Percentiles rank a stretch among this genome's conserved stretches.
phyloP scores from a whole-genome alignment of 139 green algal species.

The Coccomyxa sp. region DNA sequence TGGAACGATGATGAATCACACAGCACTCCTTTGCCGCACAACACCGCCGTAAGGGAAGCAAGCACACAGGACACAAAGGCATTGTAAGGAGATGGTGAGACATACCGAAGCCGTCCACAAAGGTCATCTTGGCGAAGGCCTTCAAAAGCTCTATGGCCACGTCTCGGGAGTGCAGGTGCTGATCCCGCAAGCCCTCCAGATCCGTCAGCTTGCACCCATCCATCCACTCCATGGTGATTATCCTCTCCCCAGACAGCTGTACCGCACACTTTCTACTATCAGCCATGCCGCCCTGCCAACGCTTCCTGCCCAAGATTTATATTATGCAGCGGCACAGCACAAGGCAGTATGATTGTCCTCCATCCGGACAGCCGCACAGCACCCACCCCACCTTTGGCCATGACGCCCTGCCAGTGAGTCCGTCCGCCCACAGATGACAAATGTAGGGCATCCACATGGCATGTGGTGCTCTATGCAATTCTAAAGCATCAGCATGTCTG shows the following conservation, averaged over 20 bases:
- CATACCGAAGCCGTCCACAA: conserved; percentile 64
- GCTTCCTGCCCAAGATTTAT: neutral
- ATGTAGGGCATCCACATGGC: too few relatives aligned
- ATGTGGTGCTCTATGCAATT: too few relatives aligned
- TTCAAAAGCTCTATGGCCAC: conserved; percentile 72
- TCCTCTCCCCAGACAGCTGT: conserved; percentile 44
- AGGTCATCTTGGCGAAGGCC: conserved; percentile 82
- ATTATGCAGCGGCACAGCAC: neutral
- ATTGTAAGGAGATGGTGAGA: too few relatives aligned
- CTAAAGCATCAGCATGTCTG: too few relatives aligned
- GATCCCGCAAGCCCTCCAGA: conserved; percentile 29
- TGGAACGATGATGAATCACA: neutral
- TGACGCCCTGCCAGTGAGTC: too few relatives aligned
- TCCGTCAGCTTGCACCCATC: conserved; percentile 58
- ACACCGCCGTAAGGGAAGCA: too few relatives aligned
- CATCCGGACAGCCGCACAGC: neutral
- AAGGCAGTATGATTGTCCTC: neutral
- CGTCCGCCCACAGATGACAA: too few relatives aligned
- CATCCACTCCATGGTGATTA: conserved; percentile 80
- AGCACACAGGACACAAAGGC: too few relatives aligned
- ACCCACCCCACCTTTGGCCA: neutral
- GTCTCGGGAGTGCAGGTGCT: conserved; percentile 12
- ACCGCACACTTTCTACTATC: neutral
- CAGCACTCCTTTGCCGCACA: neutral
- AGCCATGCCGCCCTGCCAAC: neutral